Evolutionary conservation across 2,329 filamentous ascomycete species (phyloP), one percentile per base, ranked within the genome.

Genomic region (Harringtonia aguacate): DNA sequence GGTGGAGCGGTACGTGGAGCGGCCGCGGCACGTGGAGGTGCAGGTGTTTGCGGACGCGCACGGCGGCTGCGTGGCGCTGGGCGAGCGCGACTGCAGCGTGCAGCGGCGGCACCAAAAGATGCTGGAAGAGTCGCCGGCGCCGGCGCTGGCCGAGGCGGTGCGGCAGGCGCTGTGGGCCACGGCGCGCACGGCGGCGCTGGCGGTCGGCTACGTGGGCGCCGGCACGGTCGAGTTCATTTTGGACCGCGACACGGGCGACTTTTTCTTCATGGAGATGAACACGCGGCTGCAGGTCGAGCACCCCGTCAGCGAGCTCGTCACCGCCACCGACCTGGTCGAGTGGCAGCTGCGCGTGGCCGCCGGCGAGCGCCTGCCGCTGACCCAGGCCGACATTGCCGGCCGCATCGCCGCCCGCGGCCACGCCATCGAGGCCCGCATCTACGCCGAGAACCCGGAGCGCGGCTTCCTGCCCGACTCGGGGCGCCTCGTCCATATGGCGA

Each of bases 381-480:
- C 67, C 1, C 75, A 79, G 52, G 65, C 65, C 27, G 66, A 77
- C 55, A 84, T 97, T 36, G 86, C 90, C 38, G 77, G 62, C 35
- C 73, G 79, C 50, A 97, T 98, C 60, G 70, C 71, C 29, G 71
- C 74, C 52, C 73, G 80, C 37, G 92, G 92, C 2, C 86, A 89
- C 55, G 92, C 89, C 12, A 94, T 98, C 48, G 92, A 98, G 68
- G 90, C 90, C 15, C 77, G 92, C 46, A 95, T 98, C 53, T 98
- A 98, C 60, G 92, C 92, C 9, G 92, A 98, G 62, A 94, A 89
- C 56, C 92, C 92, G 1, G 84, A 86, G 53, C 85, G 75, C 61
- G 88, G 88, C 44, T 98, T 98, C 64, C 81, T 95, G 50, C 92
- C 92, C 0, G 90, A 95, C 59, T 95, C 92, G 0, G 92, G 92